These are phyloP conservation scores for Astrothelium subdiscretum DNA, from an alignment of 495 filamentous ascomycete species.

Conservation along the genomic window DNA sequence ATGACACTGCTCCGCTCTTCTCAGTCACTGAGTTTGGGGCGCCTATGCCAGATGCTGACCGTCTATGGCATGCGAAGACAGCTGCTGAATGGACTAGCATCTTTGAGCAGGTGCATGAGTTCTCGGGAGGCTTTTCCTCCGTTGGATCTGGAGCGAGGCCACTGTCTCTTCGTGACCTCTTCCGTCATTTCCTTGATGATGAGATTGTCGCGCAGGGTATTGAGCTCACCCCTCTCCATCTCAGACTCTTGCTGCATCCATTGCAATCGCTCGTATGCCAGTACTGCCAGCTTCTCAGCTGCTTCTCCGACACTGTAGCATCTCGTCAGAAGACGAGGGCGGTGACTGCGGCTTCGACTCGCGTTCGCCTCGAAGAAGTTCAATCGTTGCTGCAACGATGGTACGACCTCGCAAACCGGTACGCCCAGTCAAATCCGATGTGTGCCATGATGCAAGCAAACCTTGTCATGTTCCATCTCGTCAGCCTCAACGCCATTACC, in stretches of 20 bases:
- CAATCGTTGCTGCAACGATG: constrained; percentile 45
- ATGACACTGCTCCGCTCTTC: constrained; percentile 46
- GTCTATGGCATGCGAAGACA: constrained; percentile 38
- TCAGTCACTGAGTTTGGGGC: constrained; percentile 45
- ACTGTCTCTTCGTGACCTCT: constrained; percentile 45
- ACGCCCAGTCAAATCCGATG: constrained; percentile 26
- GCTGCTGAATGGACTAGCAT: constrained; percentile 35
- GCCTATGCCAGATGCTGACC: constrained; percentile 45
- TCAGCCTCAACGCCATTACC: constrained; percentile 46
- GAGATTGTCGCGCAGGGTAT: constrained; percentile 29
- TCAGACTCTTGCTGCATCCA: constrained; percentile 30
- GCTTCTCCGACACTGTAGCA: constrained; percentile 26
- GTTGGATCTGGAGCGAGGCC: constrained; percentile 32
- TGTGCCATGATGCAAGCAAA: constrained; percentile 39
- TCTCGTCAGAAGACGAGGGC: constrained; percentile 25
- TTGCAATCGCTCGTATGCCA: constrained; percentile 30
- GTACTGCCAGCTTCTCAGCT: constrained; percentile 30
- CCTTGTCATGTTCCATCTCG: constrained; percentile 52
- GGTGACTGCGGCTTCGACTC: constrained; percentile 40
- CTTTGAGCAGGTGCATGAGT: constrained; percentile 39
- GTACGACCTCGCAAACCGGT: constrained; percentile 40
- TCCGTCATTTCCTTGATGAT: constrained; percentile 36
- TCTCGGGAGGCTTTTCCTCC: constrained; percentile 29
- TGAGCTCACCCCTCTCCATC: constrained; percentile 28
- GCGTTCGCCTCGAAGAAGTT: constrained; percentile 41